phyloP scores from a whole-genome alignment of 345 rosid genomes.

The Brassica incana region DNA sequence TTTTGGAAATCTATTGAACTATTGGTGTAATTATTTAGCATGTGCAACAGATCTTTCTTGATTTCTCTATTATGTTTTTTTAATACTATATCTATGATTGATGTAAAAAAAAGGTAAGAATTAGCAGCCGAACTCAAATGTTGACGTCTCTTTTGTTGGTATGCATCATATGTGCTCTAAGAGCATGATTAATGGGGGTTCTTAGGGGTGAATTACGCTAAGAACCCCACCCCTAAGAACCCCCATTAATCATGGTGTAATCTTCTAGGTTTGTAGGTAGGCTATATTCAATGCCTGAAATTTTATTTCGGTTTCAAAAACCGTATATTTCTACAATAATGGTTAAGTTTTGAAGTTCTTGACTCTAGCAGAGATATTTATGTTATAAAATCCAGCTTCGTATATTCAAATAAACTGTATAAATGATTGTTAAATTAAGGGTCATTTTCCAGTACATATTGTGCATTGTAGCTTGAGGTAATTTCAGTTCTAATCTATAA shows the following conservation, averaged over 20 bases:
- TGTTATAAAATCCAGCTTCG: neutral
- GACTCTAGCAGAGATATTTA: neutral
- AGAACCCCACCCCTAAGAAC: no score
- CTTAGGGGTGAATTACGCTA: no score
- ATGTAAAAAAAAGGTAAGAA: neutral
- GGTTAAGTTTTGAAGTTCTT: neutral
- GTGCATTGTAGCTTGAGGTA: neutral
- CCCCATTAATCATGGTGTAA: neutral
- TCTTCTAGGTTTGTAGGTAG: neutral
- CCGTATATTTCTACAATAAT: neutral
- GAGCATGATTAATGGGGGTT: no score
- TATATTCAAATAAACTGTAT: neutral
- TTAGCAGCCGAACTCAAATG: no score
- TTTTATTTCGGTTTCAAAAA: neutral
- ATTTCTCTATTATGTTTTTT: neutral
- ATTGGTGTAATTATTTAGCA: neutral
- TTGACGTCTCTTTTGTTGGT: no score
- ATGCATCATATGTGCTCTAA: neutral
- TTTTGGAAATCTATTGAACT: neutral
- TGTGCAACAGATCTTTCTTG: neutral
- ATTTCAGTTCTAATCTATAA: neutral
- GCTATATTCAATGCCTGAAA: neutral
- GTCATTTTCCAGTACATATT: neutral
- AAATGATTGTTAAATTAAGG: neutral
- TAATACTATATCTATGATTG: neutral